phyloP scores from a whole-genome alignment of 768 basidiomycete genomes.

The Lactarius sanguifluus region DNA sequence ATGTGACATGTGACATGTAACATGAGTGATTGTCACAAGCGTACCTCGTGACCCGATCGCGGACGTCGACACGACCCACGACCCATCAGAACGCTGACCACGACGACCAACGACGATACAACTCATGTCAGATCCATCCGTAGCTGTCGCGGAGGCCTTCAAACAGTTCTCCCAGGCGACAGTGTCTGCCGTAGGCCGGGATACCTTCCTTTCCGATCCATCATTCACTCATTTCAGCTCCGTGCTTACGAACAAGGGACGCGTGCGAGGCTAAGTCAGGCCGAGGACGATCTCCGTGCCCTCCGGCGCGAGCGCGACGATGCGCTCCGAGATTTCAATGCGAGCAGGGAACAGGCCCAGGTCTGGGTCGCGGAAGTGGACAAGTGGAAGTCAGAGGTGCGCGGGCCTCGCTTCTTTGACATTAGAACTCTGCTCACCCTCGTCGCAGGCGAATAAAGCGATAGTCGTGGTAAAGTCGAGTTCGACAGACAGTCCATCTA shows the following conservation, averaged over 20 bases:
- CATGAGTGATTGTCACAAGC: not conserved
- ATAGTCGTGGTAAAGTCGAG: conserved; percentile 10
- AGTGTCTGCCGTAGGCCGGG: conserved; percentile 40
- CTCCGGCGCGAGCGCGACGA: conserved; percentile 28
- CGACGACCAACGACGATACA: not conserved
- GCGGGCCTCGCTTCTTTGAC: not conserved
- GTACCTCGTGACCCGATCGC: not conserved
- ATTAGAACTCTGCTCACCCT: not conserved
- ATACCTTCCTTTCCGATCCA: not conserved
- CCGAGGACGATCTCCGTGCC: conserved; percentile 25
- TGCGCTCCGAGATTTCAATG: conserved; percentile 22
- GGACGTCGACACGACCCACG: not conserved
- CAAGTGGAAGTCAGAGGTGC: conserved; percentile 29
- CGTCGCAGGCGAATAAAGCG: conserved; percentile 17
- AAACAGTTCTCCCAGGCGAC: conserved; percentile 43
- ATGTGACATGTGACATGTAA: not conserved
- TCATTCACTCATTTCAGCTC: conserved; percentile 19
- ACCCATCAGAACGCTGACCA: not conserved
- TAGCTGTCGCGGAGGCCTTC: conserved; percentile 45
- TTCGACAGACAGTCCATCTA: not conserved
- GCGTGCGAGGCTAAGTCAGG: conserved; percentile 18
- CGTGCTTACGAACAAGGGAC: conserved; percentile 28
- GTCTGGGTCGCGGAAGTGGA: conserved; percentile 21
- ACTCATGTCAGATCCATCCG: conserved; percentile 33
- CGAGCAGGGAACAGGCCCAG: conserved; percentile 17